A percentile compares a stretch with the other conserved stretches of the same genome.
Evolutionary conservation across 768 basidiomycete species (phyloP).

Genomic region (Mycena belliarum): DNA sequence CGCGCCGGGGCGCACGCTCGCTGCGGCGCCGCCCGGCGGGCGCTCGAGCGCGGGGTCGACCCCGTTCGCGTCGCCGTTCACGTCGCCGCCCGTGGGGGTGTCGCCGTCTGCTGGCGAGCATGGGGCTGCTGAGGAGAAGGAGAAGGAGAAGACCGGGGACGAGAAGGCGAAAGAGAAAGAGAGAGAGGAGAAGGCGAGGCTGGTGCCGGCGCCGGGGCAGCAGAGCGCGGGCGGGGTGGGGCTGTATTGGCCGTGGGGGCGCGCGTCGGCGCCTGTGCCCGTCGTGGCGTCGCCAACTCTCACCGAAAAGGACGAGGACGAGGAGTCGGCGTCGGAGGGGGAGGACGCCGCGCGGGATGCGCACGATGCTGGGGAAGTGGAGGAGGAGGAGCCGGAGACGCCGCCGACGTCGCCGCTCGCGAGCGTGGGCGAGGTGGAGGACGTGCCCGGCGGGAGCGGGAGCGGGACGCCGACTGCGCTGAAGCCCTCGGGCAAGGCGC

Average conservation of each 20-base stretch:
- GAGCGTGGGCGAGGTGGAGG: neutral
- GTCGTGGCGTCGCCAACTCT: neutral
- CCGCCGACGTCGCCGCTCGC: constrained; percentile 18
- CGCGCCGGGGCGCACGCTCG: constrained; percentile 29
- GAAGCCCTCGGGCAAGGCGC: no score
- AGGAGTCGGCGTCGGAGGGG: constrained; percentile 2
- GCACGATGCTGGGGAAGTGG: neutral
- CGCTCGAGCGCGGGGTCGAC: no score
- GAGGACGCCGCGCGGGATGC: neutral
- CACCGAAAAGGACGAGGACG: neutral
- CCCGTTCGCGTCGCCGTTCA: no score
- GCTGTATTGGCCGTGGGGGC: constrained; percentile 23
- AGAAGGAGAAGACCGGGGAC: neutral
- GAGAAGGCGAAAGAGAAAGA: neutral
- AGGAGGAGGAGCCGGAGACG: constrained; percentile 6
- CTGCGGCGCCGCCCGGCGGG: no score
- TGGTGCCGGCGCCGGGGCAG: constrained; percentile 6
- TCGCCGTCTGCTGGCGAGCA: neutral
- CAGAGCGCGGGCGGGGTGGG: constrained; percentile 12
- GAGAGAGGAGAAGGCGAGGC: neutral
- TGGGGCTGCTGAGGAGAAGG: neutral
- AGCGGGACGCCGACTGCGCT: neutral
- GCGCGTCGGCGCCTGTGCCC: neutral
- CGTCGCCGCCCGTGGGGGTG: no score
- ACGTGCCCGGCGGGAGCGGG: neutral